These are phyloP conservation scores for Penicillium sp. DNA, from an alignment of 2,329 filamentous ascomycete genomes.

Conservation along the genomic window DNA sequence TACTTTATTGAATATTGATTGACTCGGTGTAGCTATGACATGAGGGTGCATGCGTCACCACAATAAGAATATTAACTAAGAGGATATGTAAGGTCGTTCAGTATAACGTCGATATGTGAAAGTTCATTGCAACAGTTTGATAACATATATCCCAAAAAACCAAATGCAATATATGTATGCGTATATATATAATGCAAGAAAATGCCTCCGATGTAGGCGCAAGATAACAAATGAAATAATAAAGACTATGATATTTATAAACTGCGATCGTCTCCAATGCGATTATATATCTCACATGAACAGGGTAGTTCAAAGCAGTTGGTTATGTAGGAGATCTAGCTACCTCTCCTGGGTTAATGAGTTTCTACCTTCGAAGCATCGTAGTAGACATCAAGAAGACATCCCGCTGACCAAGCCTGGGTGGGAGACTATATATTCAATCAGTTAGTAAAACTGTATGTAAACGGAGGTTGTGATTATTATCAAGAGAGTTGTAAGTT, in stretches of 20 bases:
- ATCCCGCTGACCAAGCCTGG: slow-evolving; percentile 93
- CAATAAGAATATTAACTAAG: no score
- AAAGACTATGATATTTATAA: background rate
- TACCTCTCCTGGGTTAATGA: background rate
- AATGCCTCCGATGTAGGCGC: no score
- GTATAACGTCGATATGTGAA: no score
- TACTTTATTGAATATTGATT: no score
- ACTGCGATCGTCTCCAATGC: background rate
- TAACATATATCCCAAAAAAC: no score
- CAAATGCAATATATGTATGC: background rate
- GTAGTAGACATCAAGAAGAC: slow-evolving; percentile 92
- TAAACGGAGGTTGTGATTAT: background rate
- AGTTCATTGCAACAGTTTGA: no score
- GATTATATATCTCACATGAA: background rate
- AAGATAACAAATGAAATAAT: no score
- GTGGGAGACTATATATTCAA: slow-evolving; percentile 67
- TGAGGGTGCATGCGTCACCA: no score
- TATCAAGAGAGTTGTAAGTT: no score
- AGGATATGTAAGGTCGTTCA: background rate
- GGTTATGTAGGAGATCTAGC: background rate
- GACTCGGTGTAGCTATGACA: no score
- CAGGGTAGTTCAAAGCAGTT: no score
- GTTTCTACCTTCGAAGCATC: slow-evolving; percentile 59
- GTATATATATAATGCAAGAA: no score
- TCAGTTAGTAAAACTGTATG: slow-evolving; percentile 16